phyloP scores from a whole-genome alignment of 129 eudicot species.

The Dittrichia graveolens region DNA sequence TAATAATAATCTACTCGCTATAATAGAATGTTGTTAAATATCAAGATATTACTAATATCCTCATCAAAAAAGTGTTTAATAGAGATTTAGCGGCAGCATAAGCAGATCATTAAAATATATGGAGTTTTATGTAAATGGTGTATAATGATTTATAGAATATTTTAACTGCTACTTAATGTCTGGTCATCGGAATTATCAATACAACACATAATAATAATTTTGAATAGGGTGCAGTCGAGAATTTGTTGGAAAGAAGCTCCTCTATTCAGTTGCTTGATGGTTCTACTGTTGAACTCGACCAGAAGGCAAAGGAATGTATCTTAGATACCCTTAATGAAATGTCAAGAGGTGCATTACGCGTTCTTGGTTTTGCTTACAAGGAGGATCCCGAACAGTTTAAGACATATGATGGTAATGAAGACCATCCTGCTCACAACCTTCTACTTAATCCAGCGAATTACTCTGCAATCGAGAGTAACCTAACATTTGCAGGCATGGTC shows the following conservation, averaged over 20 bases:
- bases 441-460: conserved; percentile 75
- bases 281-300: conserved; percentile 63
- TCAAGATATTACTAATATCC: no score
- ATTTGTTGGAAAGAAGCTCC: conserved; percentile 80
- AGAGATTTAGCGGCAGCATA: no score
- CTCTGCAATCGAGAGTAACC: conserved; percentile 70
- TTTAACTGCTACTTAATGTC: no score
- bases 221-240: conserved; percentile 91
- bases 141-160: no score
- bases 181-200: not conserved
- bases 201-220: not conserved
- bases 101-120: no score
- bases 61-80: no score
- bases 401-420: conserved; percentile 69
- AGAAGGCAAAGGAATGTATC: conserved; percentile 43
- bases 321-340: conserved; percentile 62
- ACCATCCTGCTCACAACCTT: conserved; percentile 76
- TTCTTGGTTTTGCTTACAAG: conserved; percentile 87
- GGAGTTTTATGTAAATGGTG: no score
- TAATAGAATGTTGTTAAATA: no score
- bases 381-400: conserved; percentile 67
- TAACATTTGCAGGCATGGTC: conserved; percentile 76
- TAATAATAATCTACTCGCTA: no score
- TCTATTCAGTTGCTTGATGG: conserved; percentile 73
- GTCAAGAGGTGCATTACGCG: conserved; percentile 74